Base-by-base conservation (phyloP, 371 early-diverging fungal species). In the Vairimorpha ceranae region DNA sequence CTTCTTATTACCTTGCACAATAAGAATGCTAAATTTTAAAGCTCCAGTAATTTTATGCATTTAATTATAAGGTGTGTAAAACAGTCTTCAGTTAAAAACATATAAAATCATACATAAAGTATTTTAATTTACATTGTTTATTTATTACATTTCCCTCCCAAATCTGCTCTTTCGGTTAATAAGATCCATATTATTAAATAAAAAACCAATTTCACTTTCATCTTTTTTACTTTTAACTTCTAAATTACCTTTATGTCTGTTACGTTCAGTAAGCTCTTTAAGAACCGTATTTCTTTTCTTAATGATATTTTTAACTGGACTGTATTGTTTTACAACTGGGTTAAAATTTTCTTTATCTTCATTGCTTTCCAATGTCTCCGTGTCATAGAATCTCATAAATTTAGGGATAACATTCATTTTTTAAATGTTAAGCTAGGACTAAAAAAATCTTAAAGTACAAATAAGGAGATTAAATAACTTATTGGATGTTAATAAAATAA, bases 331-430 rank as follows among this genome's bases (percentile, higher is more conserved):
- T 21, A 48, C 48, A 23, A 33, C 19, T 19, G 71, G 71, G 61
- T 70, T 33, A 32, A 46, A 70, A 45, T 70, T 70, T 41, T 70
- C 71, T 45, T 70, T 70, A 38, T 70, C 63, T 10, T n/a, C 12
- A 21, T 21, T 27, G 0, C 19, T 52, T 1, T 63, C 63, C 15
- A 27, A 29, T 23, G 23, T 21, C 25, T 30, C 48, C 4, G 7
- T 36, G 33, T 63, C 35, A 17, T 54, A 54, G 17, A 27, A 54
- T 54, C 56, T 54, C 56, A 54, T 54, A 54, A 54, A 29, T 25
- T 58, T 38, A 17, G 58, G 38, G 59, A 68, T 68, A 41, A 68
- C 17, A 43, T 43, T 43, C 27, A 52, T 67, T 30, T n/a, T n/a
- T n/a, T n/a, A n/a, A n/a, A n/a, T n/a, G n/a, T n/a, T n/a, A n/a